Evolutionary conservation across 345 rosid genomes (phyloP), one percentile per base, ranked within the genome.

Genomic region (Angophora floribunda): DNA sequence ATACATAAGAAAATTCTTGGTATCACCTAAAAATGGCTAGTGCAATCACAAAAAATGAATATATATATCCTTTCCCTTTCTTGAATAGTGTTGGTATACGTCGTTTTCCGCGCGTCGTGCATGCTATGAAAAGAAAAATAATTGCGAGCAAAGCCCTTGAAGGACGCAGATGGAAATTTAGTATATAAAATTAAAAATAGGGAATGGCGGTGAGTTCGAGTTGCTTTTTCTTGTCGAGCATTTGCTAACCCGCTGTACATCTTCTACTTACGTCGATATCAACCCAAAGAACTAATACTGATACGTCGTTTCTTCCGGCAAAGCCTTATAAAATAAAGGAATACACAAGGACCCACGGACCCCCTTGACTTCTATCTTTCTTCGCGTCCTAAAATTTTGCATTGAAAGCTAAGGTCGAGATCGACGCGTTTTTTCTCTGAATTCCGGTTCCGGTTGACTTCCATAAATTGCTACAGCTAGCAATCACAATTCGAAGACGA

Each of bases 361-460:
- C 79, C 22, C 7, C 79, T 32, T 67, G 79, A 67, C 22, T 67
- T 32, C 6, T 16, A 32, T 67, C 45, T 32, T 67, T 32, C 45
- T 67, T 67, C 79, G 22, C 2, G 10, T 65, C 78, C 78, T 8
- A 16, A 67, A 67, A 15, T 30, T 50, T n/a, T 41, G 41, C 22
- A 36, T 52, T 85, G 89, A 67, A 67, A 67, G 44, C 45, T 70
- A 44, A 2, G 44, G 12, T 22, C 21, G 11, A 89, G 82, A 89
- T 52, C 50, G 32, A 88, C 90, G 90, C 90, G 90, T 63, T 88
- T 87, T 88, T 67, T 67, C 45, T 41, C 88, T 14, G 41, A 88
- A 70, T 52, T 11, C 90, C 52, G 47, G 36, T 21, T 13, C 15
- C 21, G 85, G 86, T 88, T 92, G 93, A 92, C 91, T 87, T 89